Evolutionary conservation across 371 early-diverging fungal genomes (phyloP).

Genomic region (Capniomyces stellatus): DNA sequence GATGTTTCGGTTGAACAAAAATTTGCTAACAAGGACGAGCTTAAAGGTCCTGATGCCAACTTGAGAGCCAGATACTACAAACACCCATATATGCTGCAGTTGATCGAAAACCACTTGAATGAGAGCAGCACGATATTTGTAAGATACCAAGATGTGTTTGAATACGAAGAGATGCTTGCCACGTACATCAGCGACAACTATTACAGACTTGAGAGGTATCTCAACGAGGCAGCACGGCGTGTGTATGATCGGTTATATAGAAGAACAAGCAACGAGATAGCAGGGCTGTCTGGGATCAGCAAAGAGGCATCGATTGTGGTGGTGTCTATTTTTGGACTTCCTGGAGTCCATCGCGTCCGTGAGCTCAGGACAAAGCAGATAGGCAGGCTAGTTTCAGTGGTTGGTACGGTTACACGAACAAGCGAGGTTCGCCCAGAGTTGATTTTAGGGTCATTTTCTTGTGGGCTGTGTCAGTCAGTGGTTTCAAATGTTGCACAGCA

Average conservation of each 20-base stretch:
- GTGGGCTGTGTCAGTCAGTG: slow-evolving; percentile 73
- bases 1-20: not conserved
- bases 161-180: slow-evolving; percentile 44
- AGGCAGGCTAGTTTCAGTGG: slow-evolving; percentile 73
- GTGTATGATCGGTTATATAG: slow-evolving; percentile 18
- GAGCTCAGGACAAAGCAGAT: slow-evolving; percentile 73
- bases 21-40: not conserved
- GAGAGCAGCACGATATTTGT: slow-evolving; percentile 53
- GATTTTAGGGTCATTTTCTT: slow-evolving; percentile 78
- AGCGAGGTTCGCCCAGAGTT: slow-evolving; percentile 98
- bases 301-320: slow-evolving; percentile 14
- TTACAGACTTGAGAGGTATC: slow-evolving; percentile 69
- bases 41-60: not conserved
- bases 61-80: slow-evolving; percentile 4
- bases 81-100: slow-evolving; percentile 24
- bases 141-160: slow-evolving; percentile 50
- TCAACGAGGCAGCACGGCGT: slow-evolving; percentile 67
- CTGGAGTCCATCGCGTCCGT: slow-evolving; percentile 47
- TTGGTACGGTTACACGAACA: slow-evolving; percentile 96
- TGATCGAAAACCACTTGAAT: slow-evolving; percentile 32
- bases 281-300: slow-evolving; percentile 3
- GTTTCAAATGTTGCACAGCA: slow-evolving; percentile 81
- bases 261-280: slow-evolving; percentile 5
- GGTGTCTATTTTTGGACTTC: slow-evolving; percentile 58
- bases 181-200: slow-evolving; percentile 50